These are phyloP conservation scores for Pseudonectria foliicola DNA, from an alignment of 2,329 filamentous ascomycete species.

Conservation along the genomic window DNA sequence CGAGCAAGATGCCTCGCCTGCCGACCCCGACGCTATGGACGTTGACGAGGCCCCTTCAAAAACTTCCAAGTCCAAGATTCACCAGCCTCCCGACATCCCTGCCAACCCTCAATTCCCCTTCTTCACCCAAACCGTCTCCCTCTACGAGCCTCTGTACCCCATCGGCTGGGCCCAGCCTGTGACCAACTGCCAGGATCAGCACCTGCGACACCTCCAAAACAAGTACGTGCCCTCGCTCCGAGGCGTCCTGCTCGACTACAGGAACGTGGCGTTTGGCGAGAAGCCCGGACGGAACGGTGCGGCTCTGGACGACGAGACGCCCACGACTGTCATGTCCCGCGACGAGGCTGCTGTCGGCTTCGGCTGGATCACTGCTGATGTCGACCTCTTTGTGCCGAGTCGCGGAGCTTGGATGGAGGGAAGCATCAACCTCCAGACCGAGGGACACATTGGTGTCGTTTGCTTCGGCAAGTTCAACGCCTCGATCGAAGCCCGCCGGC, in stretches of 20 bases:
- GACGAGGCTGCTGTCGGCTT: constrained; percentile 84
- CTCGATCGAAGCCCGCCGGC: constrained; percentile 66
- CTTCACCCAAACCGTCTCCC: constrained; percentile 68
- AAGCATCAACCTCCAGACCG: constrained; percentile 76
- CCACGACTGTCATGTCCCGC: constrained; percentile 44
- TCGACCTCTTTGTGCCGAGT: constrained; percentile 73
- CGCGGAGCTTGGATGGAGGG: constrained; percentile 71
- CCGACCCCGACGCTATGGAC: constrained; percentile 32
- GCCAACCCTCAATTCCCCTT: constrained; percentile 57
- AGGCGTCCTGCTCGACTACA: constrained; percentile 70
- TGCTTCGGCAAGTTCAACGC: constrained; percentile 92
- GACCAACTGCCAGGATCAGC: constrained; percentile 64
- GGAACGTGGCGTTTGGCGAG: constrained; percentile 59
- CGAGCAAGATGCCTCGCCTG: constrained; percentile 7
- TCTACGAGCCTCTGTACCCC: constrained; percentile 71
- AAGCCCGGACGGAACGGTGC: constrained; percentile 43
- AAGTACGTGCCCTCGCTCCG: constrained; percentile 66
- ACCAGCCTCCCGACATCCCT: constrained; percentile 33
- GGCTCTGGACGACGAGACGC: constrained; percentile 41
- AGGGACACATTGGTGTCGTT: constrained; percentile 81
- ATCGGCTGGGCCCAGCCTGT: constrained; percentile 62
- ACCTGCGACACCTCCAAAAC: constrained; percentile 67
- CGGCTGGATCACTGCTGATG: constrained; percentile 81
- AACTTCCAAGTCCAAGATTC: constrained; percentile 24
- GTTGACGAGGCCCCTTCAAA: constrained; percentile 27